A percentile compares a stretch with the other conserved stretches of the same genome.
Evolutionary conservation across 2,329 filamentous ascomycete species (phyloP).

Genomic region (Epichloe typhina): DNA sequence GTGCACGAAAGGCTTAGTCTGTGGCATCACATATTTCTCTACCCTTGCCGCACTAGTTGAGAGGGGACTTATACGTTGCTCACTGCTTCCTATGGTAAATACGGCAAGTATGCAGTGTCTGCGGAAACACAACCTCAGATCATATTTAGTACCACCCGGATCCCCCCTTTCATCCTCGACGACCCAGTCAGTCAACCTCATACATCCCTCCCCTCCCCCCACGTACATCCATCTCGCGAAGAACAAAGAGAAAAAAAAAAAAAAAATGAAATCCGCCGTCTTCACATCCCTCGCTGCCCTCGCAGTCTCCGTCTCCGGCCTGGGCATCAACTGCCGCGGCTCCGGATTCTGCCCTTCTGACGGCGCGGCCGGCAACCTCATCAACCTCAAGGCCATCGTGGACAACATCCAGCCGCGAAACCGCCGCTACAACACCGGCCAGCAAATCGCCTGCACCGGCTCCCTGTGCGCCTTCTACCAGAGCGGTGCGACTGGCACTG

Average conservation of each 20-base stretch:
- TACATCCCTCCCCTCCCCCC: too few species aligned
- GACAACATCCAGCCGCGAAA: conserved; percentile 6
- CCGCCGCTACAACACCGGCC: conserved; percentile 6
- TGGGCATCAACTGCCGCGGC: conserved; percentile 10
- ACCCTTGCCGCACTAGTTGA: too few species aligned
- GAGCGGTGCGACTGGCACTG: conserved; percentile 8
- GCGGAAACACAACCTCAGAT: neutral
- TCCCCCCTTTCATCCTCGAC: neutral
- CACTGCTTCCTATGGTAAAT: too few species aligned
- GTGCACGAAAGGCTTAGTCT: too few species aligned
- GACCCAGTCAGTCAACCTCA: too few species aligned
- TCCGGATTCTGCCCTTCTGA: conserved; percentile 8
- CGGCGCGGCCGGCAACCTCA: conserved; percentile 6
- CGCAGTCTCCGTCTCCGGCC: conserved; percentile 1
- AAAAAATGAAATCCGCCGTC: neutral
- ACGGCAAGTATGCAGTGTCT: too few species aligned
- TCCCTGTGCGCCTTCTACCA: conserved; percentile 10
- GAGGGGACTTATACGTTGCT: too few species aligned
- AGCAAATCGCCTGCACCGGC: conserved; percentile 9
- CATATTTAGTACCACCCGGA: neutral
- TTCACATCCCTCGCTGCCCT: conserved; percentile 3
- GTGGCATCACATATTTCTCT: too few species aligned
- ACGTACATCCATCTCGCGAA: too few species aligned
- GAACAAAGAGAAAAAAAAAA: too few species aligned
- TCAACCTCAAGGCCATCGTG: conserved; percentile 5